Base-by-base conservation (phyloP, 768 basidiomycete species). In the Amanita brunnescens region DNA sequence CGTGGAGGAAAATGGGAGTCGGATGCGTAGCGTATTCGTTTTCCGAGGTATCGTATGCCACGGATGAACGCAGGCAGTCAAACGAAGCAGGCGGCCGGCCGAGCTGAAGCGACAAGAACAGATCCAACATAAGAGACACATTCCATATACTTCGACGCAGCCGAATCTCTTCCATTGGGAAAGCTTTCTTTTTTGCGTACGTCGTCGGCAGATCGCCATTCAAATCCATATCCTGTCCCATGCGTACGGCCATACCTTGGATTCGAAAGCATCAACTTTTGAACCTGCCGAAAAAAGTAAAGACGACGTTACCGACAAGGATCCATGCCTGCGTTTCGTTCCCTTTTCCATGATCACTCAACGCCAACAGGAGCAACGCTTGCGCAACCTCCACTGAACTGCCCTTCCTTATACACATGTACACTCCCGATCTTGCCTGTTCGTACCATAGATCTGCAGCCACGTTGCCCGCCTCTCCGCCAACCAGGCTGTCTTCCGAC, bases 381-480 rank as follows among this genome's bases (percentile, higher is more conserved):
- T 65, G 64, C 34, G 61, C 57, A 20, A 53, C 43, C 33, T 62
- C 62, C 10, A 62, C 50, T 12, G 57, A 51, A 33, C 57, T 55
- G 4, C 53, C 57, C 38, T 53, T 56, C 44, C 47, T 54, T 29
- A 55, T 20, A 6, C 51, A 35, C 20, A 41, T 10, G 5, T 40
- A 49, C 14, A 58, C 48, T 3, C 47, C 54, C 16, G 54, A 43
- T 34, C 59, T 57, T 7, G 59, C 52, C 30, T 58, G 58, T 44
- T 59, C 59, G 26, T 58, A 65, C 64, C 64, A 65, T 4, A 65
- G 38, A 46, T 64, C 62, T 3, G 64, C 61, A 4, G 62, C 62
- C 10, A 62, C 56, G 21, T 56, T 61, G 24, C 57, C 52, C 6
- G 56, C 52, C 23, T 57, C 55, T 10, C 57, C 58, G 5, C 32